These are phyloP conservation scores for Neobulgaria alba DNA, from an alignment of 2,329 filamentous ascomycete species.

Conservation along the genomic window DNA sequence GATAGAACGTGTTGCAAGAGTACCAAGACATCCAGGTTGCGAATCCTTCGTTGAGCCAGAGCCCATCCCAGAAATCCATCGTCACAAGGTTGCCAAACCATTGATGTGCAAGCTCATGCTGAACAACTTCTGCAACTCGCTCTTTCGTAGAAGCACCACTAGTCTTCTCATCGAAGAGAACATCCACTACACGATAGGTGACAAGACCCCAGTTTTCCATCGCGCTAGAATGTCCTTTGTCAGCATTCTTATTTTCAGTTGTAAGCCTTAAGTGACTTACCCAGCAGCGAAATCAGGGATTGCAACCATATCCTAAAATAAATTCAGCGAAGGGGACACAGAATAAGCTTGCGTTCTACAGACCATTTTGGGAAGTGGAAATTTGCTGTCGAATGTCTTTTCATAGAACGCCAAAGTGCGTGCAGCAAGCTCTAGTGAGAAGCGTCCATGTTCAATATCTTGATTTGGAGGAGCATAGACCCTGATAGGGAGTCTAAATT, in stretches of 20 bases:
- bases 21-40: constrained; percentile 93
- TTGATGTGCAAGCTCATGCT: constrained; percentile 94
- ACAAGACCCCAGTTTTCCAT: constrained; percentile 99
- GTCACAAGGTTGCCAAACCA: constrained; percentile 98
- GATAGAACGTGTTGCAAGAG: constrained; percentile 89
- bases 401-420: constrained; percentile 91
- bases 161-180: constrained; percentile 85
- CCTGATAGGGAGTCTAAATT: constrained; percentile 83
- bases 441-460: constrained; percentile 82
- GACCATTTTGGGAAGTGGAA: constrained; percentile 79
- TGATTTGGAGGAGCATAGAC: constrained; percentile 91
- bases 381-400: constrained; percentile 81
- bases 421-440: constrained; percentile 83
- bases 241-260: background rate
- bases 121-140: constrained; percentile 87
- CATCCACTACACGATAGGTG: constrained; percentile 86
- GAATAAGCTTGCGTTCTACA: background rate
- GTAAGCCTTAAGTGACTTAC: constrained; percentile 3
- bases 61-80: constrained; percentile 97
- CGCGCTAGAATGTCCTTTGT: constrained; percentile 35
- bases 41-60: constrained; percentile 94
- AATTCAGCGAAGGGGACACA: background rate
- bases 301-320: constrained; percentile 68
- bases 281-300: constrained; percentile 94
- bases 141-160: constrained; percentile 86